Base-by-base conservation (phyloP, 306 rosid species). In the Citrullus colocynthis region DNA sequence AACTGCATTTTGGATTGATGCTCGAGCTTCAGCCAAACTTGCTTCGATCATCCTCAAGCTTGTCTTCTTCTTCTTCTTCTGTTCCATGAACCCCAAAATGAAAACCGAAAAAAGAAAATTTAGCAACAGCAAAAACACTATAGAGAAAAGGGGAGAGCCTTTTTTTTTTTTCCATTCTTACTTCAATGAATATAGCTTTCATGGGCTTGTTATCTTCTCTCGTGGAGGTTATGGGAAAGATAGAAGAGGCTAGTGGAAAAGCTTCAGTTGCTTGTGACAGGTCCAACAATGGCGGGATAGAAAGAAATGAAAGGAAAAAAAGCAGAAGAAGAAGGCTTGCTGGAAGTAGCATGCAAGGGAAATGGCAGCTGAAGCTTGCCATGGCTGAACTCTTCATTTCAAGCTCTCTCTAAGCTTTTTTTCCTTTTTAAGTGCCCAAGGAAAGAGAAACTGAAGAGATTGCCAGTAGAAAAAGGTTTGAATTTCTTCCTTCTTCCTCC, bases 1-100 rank as follows among this genome's bases (percentile, higher is more conserved):
- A 67, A 81, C 75, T 0, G 89, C 95, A 52, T 57, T 81, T 0
- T 52, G 57, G 69, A 92, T 90, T 2, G 89, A 85, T 5, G 36
- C 85, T 74, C 97, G 83, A 6, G 93, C 95, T 80, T 82, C 81
- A 1, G 81, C 87, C 84, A 90, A 84, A 0, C 83, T 88, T 45
- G 82, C 79, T 87, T 91, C 97, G 1, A 83, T 83, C 75, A 78
- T 88, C 80, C 32, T 7, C 30, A 74, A 30, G 21, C 59, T 28
- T 3, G 59, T 24, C 41, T 24, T 71, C 58, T 41, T 62, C 20
- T 41, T 62, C 20, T 62, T 9, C 55, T 67, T 13, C 67, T 77
- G 30, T 39, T 81, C 16, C 56, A 30, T 13, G 48, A 48, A 24
- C 34, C 41, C 18, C 56, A 45, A 6, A 30, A 8, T 15, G 39